Conservation (phyloP, 2,329 filamentous ascomycete species). For the Ophiostoma australiae region DNA sequence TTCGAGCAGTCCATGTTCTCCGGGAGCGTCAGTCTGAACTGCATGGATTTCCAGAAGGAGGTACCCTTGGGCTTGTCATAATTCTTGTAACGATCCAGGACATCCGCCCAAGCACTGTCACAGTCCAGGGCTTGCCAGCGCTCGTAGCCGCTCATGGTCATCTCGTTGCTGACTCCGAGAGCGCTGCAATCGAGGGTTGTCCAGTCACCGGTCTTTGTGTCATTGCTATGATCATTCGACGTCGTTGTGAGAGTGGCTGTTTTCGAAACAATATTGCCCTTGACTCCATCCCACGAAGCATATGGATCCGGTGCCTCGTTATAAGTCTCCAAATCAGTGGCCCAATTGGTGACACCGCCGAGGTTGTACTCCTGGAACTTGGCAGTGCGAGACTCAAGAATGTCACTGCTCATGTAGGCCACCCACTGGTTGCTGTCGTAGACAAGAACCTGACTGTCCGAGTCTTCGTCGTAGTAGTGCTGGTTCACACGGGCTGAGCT, state of each 20-base stretch:
- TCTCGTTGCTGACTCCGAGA: background rate
- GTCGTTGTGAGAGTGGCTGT: too few relatives aligned
- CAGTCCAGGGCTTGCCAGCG: background rate
- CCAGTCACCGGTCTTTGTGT: background rate
- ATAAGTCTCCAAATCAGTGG: too few relatives aligned
- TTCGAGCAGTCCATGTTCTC: background rate
- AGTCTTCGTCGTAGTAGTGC: conserved; percentile 20
- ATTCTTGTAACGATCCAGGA: background rate
- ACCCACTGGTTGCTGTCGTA: conserved; percentile 28
- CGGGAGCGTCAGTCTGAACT: too few relatives aligned
- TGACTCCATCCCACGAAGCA: background rate
- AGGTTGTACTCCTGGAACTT: background rate
- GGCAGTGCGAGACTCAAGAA: conserved; percentile 16
- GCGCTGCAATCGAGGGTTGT: background rate
- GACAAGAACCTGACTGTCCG: conserved; percentile 25
- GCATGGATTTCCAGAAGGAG: too few relatives aligned
- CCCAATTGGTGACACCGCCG: background rate
- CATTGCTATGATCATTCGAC: background rate
- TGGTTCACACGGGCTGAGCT: background rate
- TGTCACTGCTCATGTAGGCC: conserved; percentile 25
- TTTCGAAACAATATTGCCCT: too few relatives aligned
- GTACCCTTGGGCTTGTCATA: background rate
- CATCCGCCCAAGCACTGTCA: background rate
- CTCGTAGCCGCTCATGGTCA: background rate
- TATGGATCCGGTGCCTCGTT: background rate